A percentile compares a stretch with the other conserved stretches of the same genome.
phyloP scores from a whole-genome alignment of 345 rosid genomes.

The Anastatica hierochuntica region DNA sequence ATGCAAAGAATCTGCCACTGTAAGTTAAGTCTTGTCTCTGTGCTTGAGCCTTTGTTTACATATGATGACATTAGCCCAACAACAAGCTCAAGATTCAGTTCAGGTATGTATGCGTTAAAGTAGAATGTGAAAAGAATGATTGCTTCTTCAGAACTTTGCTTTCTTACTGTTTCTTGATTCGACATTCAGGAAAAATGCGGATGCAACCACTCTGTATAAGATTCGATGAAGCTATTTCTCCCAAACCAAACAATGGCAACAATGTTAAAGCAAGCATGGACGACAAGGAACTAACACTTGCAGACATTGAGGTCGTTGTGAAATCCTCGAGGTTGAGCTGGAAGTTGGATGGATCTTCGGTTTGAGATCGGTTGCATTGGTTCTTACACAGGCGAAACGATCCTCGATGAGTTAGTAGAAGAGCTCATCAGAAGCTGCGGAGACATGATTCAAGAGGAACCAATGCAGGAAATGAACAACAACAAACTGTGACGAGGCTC shows the following conservation, averaged over 20 bases:
- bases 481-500: too few species aligned
- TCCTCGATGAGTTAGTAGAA: too few species aligned
- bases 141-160: not conserved
- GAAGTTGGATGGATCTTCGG: constrained; percentile 66
- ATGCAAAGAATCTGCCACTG: constrained; percentile 31
- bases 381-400: too few species aligned
- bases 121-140: not conserved
- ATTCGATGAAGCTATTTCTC: constrained; percentile 57
- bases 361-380: constrained; percentile 34
- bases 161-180: constrained; percentile 21
- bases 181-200: constrained; percentile 39
- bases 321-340: constrained; percentile 29
- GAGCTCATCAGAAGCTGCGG: too few species aligned
- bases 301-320: constrained; percentile 46
- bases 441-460: too few species aligned
- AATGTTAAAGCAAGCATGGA: constrained; percentile 31
- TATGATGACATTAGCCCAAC: constrained; percentile 63
- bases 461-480: too few species aligned
- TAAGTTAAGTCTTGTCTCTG: constrained; percentile 76
- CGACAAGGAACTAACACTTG: constrained; percentile 31
- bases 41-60: constrained; percentile 49
- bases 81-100: constrained; percentile 32
- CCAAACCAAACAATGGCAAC: constrained; percentile 29
- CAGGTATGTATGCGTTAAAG: constrained; percentile 38
- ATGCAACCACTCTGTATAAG: constrained; percentile 41